Evolutionary conservation across 2,329 filamentous ascomycete genomes (phyloP).

Genomic region (Calonectria honghensis): DNA sequence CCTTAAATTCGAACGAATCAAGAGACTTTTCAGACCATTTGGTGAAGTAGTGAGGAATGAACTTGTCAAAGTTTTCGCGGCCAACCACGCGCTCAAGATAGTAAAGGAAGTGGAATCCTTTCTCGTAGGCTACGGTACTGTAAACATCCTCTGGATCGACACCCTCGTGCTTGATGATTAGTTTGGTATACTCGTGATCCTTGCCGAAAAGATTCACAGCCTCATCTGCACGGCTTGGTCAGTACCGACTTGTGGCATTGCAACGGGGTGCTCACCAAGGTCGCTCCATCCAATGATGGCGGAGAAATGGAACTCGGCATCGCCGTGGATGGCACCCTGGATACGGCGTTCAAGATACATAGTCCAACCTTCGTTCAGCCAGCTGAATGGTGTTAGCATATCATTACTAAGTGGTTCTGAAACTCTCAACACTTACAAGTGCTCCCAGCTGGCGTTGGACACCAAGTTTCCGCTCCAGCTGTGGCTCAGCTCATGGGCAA

Average conservation of each 20-base stretch:
- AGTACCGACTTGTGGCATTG: slow-evolving; percentile 19
- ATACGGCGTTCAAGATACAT: slow-evolving; percentile 94
- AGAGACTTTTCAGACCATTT: slow-evolving; percentile 90
- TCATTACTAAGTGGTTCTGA: too few relatives aligned
- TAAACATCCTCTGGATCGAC: slow-evolving; percentile 98
- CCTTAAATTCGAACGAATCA: slow-evolving; percentile 95
- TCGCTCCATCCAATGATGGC: slow-evolving; percentile 97
- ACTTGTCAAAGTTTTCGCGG: slow-evolving; percentile 91
- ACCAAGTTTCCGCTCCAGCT: slow-evolving; percentile 94
- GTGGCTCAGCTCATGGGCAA: slow-evolving; percentile 87
- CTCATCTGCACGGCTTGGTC: slow-evolving; percentile 72
- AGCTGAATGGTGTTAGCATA: slow-evolving; percentile 63
- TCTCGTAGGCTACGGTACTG: slow-evolving; percentile 94
- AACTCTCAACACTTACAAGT: slow-evolving; percentile 73
- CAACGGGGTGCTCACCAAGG: slow-evolving; percentile 70
- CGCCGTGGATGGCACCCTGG: slow-evolving; percentile 84
- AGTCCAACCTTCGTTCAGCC: slow-evolving; percentile 91
- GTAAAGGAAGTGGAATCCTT: slow-evolving; percentile 96
- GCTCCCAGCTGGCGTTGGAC: slow-evolving; percentile 86
- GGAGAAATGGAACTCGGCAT: slow-evolving; percentile 92
- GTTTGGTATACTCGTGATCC: slow-evolving; percentile 94
- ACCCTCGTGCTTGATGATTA: slow-evolving; percentile 90
- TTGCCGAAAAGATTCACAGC: slow-evolving; percentile 85
- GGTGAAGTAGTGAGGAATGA: slow-evolving; percentile 96
- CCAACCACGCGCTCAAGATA: slow-evolving; percentile 91